Evolutionary conservation across 2,329 filamentous ascomycete genomes (phyloP).

Genomic region (Drechslerella coelobrocha): DNA sequence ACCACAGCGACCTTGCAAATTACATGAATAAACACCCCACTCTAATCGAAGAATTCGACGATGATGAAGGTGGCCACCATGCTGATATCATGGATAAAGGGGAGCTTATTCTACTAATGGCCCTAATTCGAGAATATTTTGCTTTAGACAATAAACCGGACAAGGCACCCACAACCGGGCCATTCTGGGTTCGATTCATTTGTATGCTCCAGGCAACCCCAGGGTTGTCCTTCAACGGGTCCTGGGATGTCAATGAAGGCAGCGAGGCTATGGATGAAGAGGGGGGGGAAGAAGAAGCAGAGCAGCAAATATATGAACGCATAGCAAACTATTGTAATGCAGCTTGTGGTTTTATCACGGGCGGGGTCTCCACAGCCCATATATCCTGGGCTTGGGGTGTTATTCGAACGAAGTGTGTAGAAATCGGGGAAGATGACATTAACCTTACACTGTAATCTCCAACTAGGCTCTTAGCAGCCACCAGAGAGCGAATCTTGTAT

Average conservation of each 20-base stretch:
- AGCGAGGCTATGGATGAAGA: constrained; percentile 1
- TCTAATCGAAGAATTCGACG: constrained; percentile 15
- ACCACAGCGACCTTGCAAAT: constrained; percentile 5
- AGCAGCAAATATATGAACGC: constrained; percentile 22
- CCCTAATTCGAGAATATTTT: constrained; percentile 25
- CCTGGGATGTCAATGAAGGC: constrained; percentile 7
- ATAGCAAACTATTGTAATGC: constrained; percentile 34
- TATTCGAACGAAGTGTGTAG: constrained; percentile 18
- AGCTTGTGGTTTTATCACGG: background rate
- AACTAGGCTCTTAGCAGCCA: background rate
- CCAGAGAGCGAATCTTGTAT: too few relatives aligned
- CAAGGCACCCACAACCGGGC: background rate
- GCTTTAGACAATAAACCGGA: background rate
- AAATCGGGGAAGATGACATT: constrained; percentile 6
- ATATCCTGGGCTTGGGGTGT: constrained; percentile 40
- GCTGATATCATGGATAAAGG: constrained; percentile 17
- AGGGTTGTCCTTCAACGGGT: constrained; percentile 17
- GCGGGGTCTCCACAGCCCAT: constrained; percentile 1
- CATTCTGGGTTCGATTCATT: constrained; percentile 23
- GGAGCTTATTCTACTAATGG: constrained; percentile 26
- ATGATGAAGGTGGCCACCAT: constrained; percentile 7
- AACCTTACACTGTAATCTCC: constrained; percentile 22
- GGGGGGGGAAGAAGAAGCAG: constrained; percentile 17
- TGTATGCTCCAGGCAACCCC: background rate
- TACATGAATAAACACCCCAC: constrained; percentile 18